Evolutionary conservation across 768 basidiomycete species (phyloP), one percentile per base, ranked within the genome.

Genomic region (Naganishia kalamii): DNA sequence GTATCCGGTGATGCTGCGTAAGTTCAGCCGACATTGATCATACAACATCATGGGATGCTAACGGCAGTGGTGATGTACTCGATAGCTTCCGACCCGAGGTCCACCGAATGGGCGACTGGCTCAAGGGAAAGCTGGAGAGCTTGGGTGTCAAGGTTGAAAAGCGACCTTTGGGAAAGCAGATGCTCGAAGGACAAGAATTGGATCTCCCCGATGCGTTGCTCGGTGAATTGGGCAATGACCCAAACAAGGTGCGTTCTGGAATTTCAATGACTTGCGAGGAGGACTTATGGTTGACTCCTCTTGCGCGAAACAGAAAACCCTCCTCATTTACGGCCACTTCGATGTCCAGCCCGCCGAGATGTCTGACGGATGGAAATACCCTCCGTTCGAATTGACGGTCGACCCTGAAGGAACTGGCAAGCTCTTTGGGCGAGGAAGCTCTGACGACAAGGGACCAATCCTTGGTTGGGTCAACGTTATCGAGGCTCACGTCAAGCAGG

Each of bases 321-420:
- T 97, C 35, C 83, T 94, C 30, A 80, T 97, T 33, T 97, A 97
- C 74, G 93, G 91, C 1, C 93, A 97, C 77, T 94, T 90, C 73
- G 92, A 96, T 74, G 93, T 96, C 7, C 93, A 96, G 72, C 92
- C 93, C 10, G 81, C 81, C 1, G 73, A 80, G 35, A 72, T 79
- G 65, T 81, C 81, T 17, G 92, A 94, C 69, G 93, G 93, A 8
- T 96, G 92, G 93, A 80, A 85, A 67, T 87, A 87, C 11, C 86
- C 91, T 49, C 92, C 93, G 0, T 96, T 94, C 80, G 81, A 78
- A 11, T 83, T 96, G 46, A 84, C 83, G 2, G 79, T 79, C 30
- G 82, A 84, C 54, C 73, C 75, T 10, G 78, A 82, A 67, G 81
- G 83, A 65, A 80, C 80, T 1, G 83, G 82, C 15, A 84, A 84